A percentile compares a stretch with the other conserved stretches of the same genome.
Conservation (phyloP, 2,329 filamentous ascomycete species). For the Dactylellina leptospora region DNA sequence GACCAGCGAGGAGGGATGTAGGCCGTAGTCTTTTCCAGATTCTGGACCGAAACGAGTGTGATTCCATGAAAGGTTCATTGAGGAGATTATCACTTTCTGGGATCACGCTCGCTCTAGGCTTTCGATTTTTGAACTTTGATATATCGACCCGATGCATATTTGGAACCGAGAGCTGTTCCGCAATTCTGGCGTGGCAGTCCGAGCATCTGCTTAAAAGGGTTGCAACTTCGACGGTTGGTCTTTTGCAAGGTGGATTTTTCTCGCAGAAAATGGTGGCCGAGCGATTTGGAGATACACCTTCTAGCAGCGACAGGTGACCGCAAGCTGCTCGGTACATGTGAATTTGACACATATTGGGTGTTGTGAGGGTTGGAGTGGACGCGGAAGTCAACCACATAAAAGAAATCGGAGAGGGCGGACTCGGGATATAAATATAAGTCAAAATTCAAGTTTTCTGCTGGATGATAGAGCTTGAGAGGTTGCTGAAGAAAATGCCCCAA, state of each 20-base stretch:
- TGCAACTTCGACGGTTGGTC: slow-evolving; percentile 44
- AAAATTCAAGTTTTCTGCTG: too few relatives aligned
- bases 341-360: slow-evolving; percentile 45
- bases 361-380: background rate
- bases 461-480: background rate
- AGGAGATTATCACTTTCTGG: background rate
- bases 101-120: slow-evolving; percentile 8
- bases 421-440: background rate
- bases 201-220: slow-evolving; percentile 39
- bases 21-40: slow-evolving; percentile 40
- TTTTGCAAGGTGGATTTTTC: slow-evolving; percentile 49
- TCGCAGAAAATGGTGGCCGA: slow-evolving; percentile 38
- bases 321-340: slow-evolving; percentile 51
- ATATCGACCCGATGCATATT: slow-evolving; percentile 50
- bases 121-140: slow-evolving; percentile 49
- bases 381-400: background rate
- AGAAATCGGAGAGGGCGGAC: background rate
- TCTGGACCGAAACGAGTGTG: slow-evolving; percentile 26
- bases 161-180: slow-evolving; percentile 25
- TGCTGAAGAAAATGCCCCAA: background rate
- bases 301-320: slow-evolving; percentile 42
- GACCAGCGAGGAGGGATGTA: slow-evolving; percentile 1
- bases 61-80: slow-evolving; percentile 9
- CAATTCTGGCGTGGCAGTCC: slow-evolving; percentile 42
- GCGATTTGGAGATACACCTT: slow-evolving; percentile 28